Evolutionary conservation across 192 early-diverging fungal species (phyloP).

Genomic region (Coemansia sp.): DNA sequence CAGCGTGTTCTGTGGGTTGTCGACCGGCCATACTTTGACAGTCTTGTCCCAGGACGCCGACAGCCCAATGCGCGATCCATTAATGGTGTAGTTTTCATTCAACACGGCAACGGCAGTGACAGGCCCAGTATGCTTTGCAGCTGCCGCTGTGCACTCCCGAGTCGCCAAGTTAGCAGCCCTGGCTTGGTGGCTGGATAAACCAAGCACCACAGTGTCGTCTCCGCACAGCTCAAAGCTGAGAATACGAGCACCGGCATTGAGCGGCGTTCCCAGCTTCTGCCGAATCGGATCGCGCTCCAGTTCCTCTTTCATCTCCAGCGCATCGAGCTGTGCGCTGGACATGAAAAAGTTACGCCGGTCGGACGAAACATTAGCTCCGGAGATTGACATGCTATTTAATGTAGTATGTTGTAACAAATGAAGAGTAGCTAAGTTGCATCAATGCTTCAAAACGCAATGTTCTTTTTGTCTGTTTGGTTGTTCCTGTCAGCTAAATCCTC

Average conservation of each 20-base stretch:
- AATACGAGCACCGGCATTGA: conserved; percentile 36
- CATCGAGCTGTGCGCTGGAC: conserved; percentile 53
- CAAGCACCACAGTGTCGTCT: conserved; percentile 28
- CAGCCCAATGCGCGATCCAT: conserved; percentile 65
- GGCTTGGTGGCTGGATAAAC: conserved; percentile 41
- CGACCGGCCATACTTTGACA: conserved; percentile 76
- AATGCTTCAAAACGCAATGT: too few species aligned
- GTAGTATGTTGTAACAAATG: neutral
- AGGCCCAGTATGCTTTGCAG: conserved; percentile 61
- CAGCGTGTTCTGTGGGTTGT: conserved; percentile 64
- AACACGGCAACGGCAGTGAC: conserved; percentile 65
- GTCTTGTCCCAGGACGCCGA: conserved; percentile 95
- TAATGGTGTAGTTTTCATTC: conserved; percentile 29
- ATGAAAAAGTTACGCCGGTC: conserved; percentile 49
- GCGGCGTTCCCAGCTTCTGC: conserved; percentile 39
- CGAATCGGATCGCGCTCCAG: conserved; percentile 38
- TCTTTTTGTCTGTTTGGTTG: too few species aligned
- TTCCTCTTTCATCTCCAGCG: conserved; percentile 40
- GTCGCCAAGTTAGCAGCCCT: conserved; percentile 26
- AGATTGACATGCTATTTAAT: neutral
- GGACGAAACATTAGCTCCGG: conserved; percentile 36
- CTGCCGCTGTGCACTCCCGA: conserved; percentile 1
- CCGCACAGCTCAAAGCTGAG: conserved; percentile 34
- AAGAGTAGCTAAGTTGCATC: too few species aligned
- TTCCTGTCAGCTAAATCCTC: too few species aligned